phyloP scores from a whole-genome alignment of 768 basidiomycete genomes.

The Termitomyces sp. region DNA sequence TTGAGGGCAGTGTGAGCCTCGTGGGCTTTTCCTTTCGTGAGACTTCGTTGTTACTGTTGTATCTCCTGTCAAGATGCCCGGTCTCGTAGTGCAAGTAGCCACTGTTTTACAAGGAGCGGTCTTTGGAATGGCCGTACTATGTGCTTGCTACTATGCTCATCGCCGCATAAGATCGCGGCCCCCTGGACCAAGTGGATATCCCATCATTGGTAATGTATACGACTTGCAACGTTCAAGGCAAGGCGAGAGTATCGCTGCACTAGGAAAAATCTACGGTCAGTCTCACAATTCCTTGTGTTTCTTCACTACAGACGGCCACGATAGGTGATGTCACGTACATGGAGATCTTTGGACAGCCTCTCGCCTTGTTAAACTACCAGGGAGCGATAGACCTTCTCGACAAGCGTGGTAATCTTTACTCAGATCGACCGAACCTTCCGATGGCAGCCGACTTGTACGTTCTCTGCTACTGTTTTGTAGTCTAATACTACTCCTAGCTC shows the following conservation, averaged over 20 bases:
- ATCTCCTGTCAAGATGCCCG: neutral
- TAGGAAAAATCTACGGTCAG: slow-evolving; percentile 6
- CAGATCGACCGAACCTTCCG: slow-evolving; percentile 12
- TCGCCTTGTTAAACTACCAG: slow-evolving; percentile 12
- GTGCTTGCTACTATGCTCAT: slow-evolving; percentile 6
- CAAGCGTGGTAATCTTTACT: slow-evolving; percentile 15
- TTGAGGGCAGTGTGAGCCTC: too few species aligned
- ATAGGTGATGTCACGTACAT: slow-evolving; percentile 9
- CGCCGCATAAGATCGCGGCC: slow-evolving; percentile 9
- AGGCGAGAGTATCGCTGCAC: slow-evolving; percentile 2
- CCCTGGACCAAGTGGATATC: slow-evolving; percentile 8
- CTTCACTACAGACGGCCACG: neutral
- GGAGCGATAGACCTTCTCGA: slow-evolving; percentile 14
- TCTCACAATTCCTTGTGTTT: neutral
- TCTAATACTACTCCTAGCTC: neutral
- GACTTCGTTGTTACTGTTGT: too few species aligned
- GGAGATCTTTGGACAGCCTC: slow-evolving; percentile 10
- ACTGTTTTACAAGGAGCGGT: slow-evolving; percentile 1
- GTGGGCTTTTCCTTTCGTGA: too few species aligned
- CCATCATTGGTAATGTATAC: slow-evolving; percentile 8
- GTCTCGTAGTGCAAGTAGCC: neutral
- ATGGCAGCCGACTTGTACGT: slow-evolving; percentile 16
- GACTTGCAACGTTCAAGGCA: slow-evolving; percentile 8
- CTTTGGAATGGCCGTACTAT: neutral
- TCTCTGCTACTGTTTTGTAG: too few species aligned